Evolutionary conservation across 225 moss, liverwort and hornwort genomes (phyloP).

Genomic region (Polytrichum commune): DNA sequence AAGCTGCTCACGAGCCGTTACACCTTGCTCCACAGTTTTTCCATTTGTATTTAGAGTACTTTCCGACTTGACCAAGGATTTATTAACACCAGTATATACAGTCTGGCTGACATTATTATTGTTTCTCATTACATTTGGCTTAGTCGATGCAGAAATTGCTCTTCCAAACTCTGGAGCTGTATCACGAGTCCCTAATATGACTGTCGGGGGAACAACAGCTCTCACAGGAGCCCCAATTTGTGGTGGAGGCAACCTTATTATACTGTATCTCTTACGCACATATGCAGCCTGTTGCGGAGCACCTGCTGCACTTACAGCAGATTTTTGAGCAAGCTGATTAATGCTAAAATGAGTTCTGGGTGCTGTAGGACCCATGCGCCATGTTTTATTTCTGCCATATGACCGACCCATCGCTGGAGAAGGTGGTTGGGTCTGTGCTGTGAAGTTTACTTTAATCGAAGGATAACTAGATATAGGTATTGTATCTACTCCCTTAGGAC

Average conservation of each 20-base stretch:
- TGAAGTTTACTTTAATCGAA: not conserved
- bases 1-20: constrained; percentile 8
- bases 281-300: constrained; percentile 33
- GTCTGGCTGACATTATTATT: not conserved
- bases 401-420: constrained; percentile 10
- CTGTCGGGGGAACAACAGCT: constrained; percentile 3
- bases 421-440: constrained; percentile 3
- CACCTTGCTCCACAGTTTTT: constrained; percentile 10
- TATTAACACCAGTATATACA: constrained; percentile 6
- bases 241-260: constrained; percentile 49
- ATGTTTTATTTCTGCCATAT: constrained; percentile 22
- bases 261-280: constrained; percentile 70
- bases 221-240: constrained; percentile 16
- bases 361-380: constrained; percentile 25
- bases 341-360: constrained; percentile 11
- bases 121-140: constrained; percentile 4
- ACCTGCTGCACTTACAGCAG: constrained; percentile 6
- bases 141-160: constrained; percentile 16
- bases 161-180: constrained; percentile 11
- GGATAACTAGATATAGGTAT: constrained; percentile 1
- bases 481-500: constrained; percentile 6
- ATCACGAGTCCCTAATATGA: constrained; percentile 11
- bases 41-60: not conserved
- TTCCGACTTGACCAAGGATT: not conserved
- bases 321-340: constrained; percentile 12